phyloP scores from a whole-genome alignment of 2,329 filamentous ascomycete species.

The Hypocreales sp. region DNA sequence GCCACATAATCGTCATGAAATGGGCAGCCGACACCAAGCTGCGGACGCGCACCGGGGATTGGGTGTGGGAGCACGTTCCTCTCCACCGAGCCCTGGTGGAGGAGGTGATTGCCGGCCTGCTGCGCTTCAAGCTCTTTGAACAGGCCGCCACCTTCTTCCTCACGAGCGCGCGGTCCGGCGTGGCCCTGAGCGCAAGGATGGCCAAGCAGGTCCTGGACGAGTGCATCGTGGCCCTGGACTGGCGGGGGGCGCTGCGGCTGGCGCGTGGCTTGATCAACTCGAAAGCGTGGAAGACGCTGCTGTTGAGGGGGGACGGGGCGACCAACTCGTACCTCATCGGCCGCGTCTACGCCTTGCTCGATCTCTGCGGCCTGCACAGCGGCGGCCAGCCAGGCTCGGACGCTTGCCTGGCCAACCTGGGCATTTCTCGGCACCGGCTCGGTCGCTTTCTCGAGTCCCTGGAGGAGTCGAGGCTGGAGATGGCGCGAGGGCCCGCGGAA shows the following conservation, averaged over 20 bases:
- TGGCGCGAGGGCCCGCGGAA: too few relatives aligned
- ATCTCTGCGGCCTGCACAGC: constrained; percentile 17
- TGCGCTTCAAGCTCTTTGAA: constrained; percentile 28
- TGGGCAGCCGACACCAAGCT: constrained; percentile 13
- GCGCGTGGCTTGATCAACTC: constrained; percentile 12
- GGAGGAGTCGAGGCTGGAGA: too few relatives aligned
- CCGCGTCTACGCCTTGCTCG: constrained; percentile 18
- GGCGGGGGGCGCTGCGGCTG: constrained; percentile 16
- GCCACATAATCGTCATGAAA: constrained; percentile 9
- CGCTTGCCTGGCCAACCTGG: constrained; percentile 4
- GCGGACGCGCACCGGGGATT: constrained; percentile 14
- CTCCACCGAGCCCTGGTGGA: constrained; percentile 25
- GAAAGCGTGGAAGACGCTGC: constrained; percentile 10
- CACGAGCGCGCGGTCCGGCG: constrained; percentile 19
- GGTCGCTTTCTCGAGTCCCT: background rate
- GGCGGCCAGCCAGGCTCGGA: constrained; percentile 2
- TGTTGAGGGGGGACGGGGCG: constrained; percentile 8
- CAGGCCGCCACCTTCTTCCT: constrained; percentile 27
- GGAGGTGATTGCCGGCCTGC: constrained; percentile 28
- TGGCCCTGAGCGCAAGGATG: constrained; percentile 14
- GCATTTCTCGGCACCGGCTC: background rate
- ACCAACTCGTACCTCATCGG: constrained; percentile 12
- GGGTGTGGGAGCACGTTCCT: constrained; percentile 22
- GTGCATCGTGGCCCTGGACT: constrained; percentile 25
- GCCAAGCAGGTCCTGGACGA: constrained; percentile 24